Evolutionary conservation across 768 basidiomycete species (phyloP).

Genomic region (Fomitopsis serialis): DNA sequence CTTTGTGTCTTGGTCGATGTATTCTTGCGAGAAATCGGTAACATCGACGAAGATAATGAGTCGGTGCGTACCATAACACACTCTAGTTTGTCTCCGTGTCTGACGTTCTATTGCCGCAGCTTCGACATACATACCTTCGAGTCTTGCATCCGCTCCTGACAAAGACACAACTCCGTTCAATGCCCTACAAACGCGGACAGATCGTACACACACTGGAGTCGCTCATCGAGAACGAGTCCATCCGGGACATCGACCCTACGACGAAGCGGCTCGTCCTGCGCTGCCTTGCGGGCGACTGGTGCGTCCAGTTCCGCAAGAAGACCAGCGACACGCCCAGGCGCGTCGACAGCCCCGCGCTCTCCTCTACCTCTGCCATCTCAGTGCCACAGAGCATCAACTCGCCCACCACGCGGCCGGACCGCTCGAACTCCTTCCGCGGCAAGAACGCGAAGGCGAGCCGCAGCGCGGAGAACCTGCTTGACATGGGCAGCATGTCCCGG

Average conservation of each 20-base stretch:
- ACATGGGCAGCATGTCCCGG: conserved; percentile 36
- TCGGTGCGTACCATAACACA: conserved; percentile 50
- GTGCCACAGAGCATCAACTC: conserved; percentile 22
- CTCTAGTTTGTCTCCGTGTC: neutral
- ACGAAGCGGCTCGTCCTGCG: conserved; percentile 90
- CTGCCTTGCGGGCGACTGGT: conserved; percentile 86
- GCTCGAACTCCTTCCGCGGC: conserved; percentile 24
- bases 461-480: conserved; percentile 55
- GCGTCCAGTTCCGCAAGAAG: conserved; percentile 55
- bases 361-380: conserved; percentile 25
- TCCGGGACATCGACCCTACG: conserved; percentile 81
- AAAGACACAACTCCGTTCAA: conserved; percentile 81
- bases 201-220: conserved; percentile 81
- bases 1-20: conserved; percentile 95
- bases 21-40: conserved; percentile 88
- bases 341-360: conserved; percentile 36
- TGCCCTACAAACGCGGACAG: conserved; percentile 89
- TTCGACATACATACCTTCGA: conserved; percentile 95
- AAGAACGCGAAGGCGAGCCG: conserved; percentile 54
- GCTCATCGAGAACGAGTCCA: conserved; percentile 63
- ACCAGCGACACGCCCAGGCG: conserved; percentile 21
- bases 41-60: conserved; percentile 91
- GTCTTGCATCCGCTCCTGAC: conserved; percentile 93
- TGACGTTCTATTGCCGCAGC: conserved; percentile 29
- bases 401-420: conserved; percentile 20